Conservation (phyloP, 2,329 filamentous ascomycete genomes). For the Epicoccum nigrum region DNA sequence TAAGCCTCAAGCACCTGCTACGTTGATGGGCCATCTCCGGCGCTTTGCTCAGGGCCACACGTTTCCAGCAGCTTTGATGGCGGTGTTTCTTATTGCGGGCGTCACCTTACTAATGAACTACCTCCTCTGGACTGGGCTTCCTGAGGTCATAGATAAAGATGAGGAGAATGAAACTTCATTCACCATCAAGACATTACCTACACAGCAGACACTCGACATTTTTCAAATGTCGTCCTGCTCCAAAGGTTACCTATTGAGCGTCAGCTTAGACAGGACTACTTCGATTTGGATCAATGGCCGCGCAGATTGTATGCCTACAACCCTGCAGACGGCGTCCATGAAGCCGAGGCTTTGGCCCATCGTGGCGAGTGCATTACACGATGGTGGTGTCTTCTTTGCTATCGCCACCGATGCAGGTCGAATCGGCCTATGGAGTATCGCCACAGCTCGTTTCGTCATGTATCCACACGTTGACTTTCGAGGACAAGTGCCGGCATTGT, state of each 20-base stretch:
- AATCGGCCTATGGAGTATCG: slow-evolving; percentile 69
- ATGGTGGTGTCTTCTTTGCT: slow-evolving; percentile 68
- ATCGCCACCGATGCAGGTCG: slow-evolving; percentile 65
- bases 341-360: slow-evolving; percentile 54
- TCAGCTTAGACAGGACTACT: slow-evolving; percentile 72
- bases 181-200: slow-evolving; percentile 64
- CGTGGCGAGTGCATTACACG: slow-evolving; percentile 68
- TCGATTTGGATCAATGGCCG: slow-evolving; percentile 62
- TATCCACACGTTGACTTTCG: slow-evolving; percentile 59
- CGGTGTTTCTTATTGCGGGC: slow-evolving; percentile 67
- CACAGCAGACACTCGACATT: slow-evolving; percentile 73
- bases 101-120: slow-evolving; percentile 76
- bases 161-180: slow-evolving; percentile 61
- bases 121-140: slow-evolving; percentile 69
- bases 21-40: slow-evolving; percentile 59
- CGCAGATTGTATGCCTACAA: slow-evolving; percentile 37
- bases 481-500: slow-evolving; percentile 68
- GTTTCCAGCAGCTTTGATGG: slow-evolving; percentile 66
- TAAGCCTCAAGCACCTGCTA: slow-evolving; percentile 54
- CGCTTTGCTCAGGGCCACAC: slow-evolving; percentile 68
- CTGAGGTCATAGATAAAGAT: slow-evolving; percentile 52
- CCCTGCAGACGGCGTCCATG: slow-evolving; percentile 41
- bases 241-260: slow-evolving; percentile 70
- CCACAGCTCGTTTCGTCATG: slow-evolving; percentile 62
- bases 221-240: slow-evolving; percentile 67